Conservation (phyloP, 768 basidiomycete genomes). For the Filobasidium floriforme region DNA sequence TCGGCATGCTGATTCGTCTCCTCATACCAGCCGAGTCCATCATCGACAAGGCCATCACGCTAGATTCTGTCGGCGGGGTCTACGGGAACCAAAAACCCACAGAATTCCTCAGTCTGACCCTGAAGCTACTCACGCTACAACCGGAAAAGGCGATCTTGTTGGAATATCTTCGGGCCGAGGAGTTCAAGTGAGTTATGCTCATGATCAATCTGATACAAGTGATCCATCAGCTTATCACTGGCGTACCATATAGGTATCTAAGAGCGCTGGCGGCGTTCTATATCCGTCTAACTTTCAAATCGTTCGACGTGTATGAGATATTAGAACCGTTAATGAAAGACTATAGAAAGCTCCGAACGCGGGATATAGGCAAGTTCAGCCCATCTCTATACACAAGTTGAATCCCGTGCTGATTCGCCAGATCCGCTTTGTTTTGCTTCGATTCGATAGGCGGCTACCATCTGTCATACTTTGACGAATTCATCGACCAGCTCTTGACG, state of each 20-base stretch:
- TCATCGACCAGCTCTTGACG: constrained; percentile 68
- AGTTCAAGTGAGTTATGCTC: constrained; percentile 90
- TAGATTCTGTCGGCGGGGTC: constrained; percentile 80
- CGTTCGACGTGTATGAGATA: constrained; percentile 83
- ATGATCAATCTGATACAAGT: too few relatives aligned
- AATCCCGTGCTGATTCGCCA: too few relatives aligned
- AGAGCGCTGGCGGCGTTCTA: constrained; percentile 89
- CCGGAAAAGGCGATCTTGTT: constrained; percentile 95
- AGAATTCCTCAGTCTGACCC: constrained; percentile 79
- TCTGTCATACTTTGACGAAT: constrained; percentile 85
- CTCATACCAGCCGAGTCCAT: constrained; percentile 66
- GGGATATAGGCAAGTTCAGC: constrained; percentile 63
- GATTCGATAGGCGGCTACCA: constrained; percentile 64
- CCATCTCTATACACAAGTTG: too few relatives aligned
- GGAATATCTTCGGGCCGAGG: constrained; percentile 90
- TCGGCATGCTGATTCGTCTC: not conserved
- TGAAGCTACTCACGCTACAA: constrained; percentile 93
- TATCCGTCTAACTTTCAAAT: constrained; percentile 84
- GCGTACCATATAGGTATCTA: constrained; percentile 62
- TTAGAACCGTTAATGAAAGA: constrained; percentile 92
- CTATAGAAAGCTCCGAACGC: constrained; percentile 74
- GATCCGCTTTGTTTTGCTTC: too few relatives aligned
- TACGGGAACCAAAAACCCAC: constrained; percentile 87
- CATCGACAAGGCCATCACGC: constrained; percentile 83
- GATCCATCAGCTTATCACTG: too few relatives aligned